Percentiles rank a stretch among this genome's conserved stretches.
These are phyloP conservation scores for Nicotiana undulata DNA, from an alignment of 257 asterid genomes.

Conservation along the genomic window DNA sequence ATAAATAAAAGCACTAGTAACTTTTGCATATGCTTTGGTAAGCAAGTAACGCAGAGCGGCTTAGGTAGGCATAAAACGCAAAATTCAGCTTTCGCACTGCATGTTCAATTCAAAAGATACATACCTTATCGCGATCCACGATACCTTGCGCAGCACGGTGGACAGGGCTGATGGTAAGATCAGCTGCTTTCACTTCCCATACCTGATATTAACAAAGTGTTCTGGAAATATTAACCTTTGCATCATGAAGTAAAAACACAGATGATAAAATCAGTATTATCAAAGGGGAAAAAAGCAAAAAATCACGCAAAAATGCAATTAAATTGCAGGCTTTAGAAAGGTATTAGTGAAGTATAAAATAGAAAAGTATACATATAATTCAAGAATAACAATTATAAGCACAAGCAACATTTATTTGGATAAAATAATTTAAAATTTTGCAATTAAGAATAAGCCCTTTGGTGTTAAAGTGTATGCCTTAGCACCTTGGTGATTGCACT, in stretches of 20 bases:
- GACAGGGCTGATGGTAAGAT: conserved; percentile 94
- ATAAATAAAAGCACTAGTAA: not conserved
- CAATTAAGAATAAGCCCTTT: not conserved
- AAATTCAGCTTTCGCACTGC: not conserved
- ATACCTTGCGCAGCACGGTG: conserved; percentile 91
- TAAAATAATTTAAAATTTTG: not conserved
- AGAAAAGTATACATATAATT: not conserved
- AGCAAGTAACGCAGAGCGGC: not conserved
- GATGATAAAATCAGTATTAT: not conserved
- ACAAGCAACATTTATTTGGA: not conserved
- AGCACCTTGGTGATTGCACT: not conserved
- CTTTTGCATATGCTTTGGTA: not conserved
- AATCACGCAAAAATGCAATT: not conserved
- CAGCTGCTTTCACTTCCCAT: conserved; percentile 99
- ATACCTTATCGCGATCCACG: conserved; percentile 74
- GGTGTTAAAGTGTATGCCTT: not conserved
- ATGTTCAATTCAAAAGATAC: not conserved
- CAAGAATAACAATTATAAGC: not conserved
- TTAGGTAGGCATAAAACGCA: not conserved
- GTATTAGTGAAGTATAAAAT: not conserved
- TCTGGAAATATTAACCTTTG: not conserved
- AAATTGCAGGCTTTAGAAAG: not conserved
- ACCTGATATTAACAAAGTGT: conserved; percentile 35
- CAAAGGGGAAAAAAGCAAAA: not conserved
- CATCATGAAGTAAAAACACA: not conserved